These are phyloP conservation scores for Diaporthe sp. DNA, from an alignment of 2,329 filamentous ascomycete genomes.

Conservation along the genomic window DNA sequence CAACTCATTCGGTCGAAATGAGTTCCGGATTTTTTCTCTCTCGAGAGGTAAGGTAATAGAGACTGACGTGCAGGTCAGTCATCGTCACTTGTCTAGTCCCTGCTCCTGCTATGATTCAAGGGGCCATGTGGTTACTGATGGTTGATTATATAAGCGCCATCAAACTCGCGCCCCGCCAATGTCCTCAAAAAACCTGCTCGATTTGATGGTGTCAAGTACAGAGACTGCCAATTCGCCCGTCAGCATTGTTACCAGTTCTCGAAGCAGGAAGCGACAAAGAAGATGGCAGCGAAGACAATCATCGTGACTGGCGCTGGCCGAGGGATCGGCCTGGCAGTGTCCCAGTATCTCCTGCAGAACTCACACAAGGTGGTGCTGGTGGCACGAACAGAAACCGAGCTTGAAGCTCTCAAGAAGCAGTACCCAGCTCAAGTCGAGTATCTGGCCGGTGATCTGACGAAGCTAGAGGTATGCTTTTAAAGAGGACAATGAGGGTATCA, in stretches of 20 bases:
- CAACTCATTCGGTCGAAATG: background rate
- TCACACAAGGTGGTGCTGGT: slow-evolving; percentile 70
- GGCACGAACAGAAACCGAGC: slow-evolving; percentile 61
- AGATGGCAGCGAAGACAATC: slow-evolving; percentile 71
- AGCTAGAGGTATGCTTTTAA: slow-evolving; percentile 55
- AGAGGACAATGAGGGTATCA: background rate
- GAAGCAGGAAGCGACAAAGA: slow-evolving; percentile 25
- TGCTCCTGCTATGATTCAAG: background rate
- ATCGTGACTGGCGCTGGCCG: slow-evolving; percentile 76
- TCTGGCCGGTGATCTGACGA: slow-evolving; percentile 65
- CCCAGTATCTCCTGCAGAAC: slow-evolving; percentile 60
- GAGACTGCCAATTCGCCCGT: background rate
- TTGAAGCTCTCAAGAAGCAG: slow-evolving; percentile 62
- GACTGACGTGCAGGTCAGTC: background rate
- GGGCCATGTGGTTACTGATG: background rate
- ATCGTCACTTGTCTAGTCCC: background rate
- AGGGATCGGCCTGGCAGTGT: slow-evolving; percentile 69
- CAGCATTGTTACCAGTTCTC: background rate
- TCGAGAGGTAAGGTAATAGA: background rate
- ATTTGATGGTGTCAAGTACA: background rate
- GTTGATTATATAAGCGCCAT: slow-evolving; percentile 23
- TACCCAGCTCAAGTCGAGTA: slow-evolving; percentile 65
- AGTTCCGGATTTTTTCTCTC: too few relatives aligned
- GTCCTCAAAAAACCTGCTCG: slow-evolving; percentile 28
- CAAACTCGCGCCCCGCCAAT: slow-evolving; percentile 4